phyloP scores from a whole-genome alignment of 768 basidiomycete species.

The Rhizopogon vesiculosus region DNA sequence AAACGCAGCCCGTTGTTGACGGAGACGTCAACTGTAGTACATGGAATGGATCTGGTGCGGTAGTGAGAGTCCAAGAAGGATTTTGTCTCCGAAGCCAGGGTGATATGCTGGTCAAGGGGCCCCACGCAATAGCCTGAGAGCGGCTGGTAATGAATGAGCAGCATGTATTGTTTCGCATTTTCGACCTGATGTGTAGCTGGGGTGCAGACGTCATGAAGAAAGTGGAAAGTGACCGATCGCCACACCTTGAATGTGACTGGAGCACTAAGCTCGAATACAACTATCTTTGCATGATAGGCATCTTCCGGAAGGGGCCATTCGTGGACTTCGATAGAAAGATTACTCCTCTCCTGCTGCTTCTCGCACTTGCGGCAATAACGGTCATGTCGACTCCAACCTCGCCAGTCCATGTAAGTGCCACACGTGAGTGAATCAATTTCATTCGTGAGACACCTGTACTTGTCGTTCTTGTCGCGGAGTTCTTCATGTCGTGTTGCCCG shows the following conservation, averaged over 20 bases:
- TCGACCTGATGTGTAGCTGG: neutral
- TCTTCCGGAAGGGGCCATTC: conserved; percentile 43
- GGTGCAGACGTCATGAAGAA: conserved; percentile 32
- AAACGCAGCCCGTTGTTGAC: conserved; percentile 27
- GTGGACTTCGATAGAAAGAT: conserved; percentile 26
- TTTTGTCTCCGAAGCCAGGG: conserved; percentile 32
- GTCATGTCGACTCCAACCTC: neutral
- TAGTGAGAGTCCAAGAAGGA: conserved; percentile 32
- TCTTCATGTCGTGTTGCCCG: conserved; percentile 21
- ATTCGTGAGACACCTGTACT: conserved; percentile 5
- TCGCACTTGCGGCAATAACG: conserved; percentile 22
- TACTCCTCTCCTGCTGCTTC: conserved; percentile 6
- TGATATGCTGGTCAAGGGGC: conserved; percentile 22
- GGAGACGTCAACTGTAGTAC: conserved; percentile 11
- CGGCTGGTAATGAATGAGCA: neutral
- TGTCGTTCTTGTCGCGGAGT: conserved; percentile 14
- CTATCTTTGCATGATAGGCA: conserved; percentile 10
- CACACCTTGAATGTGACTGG: conserved; percentile 35
- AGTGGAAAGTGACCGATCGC: conserved; percentile 32
- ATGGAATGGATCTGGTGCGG: conserved; percentile 9
- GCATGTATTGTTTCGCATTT: neutral
- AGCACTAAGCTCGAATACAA: conserved; percentile 38
- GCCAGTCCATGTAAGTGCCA: too few relatives aligned
- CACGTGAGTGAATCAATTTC: neutral
- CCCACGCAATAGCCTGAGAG: neutral